Base-by-base conservation (phyloP, 306 rosid genomes). In the Biancaea sappan region DNA sequence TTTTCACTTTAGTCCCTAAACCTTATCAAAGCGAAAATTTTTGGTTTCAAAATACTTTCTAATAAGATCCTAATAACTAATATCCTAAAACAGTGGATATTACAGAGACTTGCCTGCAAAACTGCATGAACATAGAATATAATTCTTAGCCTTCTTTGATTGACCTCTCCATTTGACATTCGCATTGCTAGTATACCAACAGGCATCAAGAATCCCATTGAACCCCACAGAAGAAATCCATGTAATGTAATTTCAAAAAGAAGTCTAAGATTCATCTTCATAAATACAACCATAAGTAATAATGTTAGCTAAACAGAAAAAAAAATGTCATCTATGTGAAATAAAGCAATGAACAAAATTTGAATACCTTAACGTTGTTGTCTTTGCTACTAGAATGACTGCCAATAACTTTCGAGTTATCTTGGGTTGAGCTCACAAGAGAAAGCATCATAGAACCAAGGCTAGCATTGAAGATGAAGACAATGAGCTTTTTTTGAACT, bases 161-260 rank as follows among this genome's bases (percentile, higher is more conserved):
- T 82, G 44, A 80, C 77, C 65, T 72, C 86, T 68, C 86, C 81
- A 59, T 79, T 85, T 41, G 95, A 85, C 82, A 89, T 60, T 83
- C 95, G 66, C 37, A 89, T 87, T 8, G 84, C 69, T 48, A 89
- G 87, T 76, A 91, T 78, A 58, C 97, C 97, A 68, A 86, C 40
- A 48, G 95, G 97, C 91, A 87, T 86, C 79, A 91, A 84, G 81
- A 91, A 83, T 50, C 95, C 97, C 92, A 91, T 79, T 75, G 95
- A 91, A 79, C 84, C 86, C 97, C 95, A 91, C 29, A 87, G 79
- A 48, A 91, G 88, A 84, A 91, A 87, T 2, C 97, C 97, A 57
- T 91, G 97, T 24, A 84, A 78, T 47, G 79, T 81, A 67, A 91
- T 83, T 47, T 91, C 89, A n/a, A 79, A 81, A 73, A 54, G 47